These are phyloP conservation scores for Phytophthora hibernalis DNA, from an alignment of 352 stramenopile genomes.

Conservation along the genomic window DNA sequence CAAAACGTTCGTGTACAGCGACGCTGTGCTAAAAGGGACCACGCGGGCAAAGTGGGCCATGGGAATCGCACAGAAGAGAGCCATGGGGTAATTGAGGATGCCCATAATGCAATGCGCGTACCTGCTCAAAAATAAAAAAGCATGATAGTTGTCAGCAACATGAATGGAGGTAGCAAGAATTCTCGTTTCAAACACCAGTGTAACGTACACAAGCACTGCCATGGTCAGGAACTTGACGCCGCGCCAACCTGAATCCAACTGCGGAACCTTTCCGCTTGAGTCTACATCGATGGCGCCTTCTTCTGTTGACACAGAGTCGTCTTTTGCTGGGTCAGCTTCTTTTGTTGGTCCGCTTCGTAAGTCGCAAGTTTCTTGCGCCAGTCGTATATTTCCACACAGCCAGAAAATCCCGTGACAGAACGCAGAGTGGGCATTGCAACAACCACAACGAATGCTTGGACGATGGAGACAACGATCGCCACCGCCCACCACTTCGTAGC, in stretches of 20 bases:
- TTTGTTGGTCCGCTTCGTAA: constrained; percentile 46
- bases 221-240: constrained; percentile 66
- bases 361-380: constrained; percentile 45
- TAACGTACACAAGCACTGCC: constrained; percentile 60
- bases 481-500: constrained; percentile 37
- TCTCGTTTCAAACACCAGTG: background rate
- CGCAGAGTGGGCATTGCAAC: constrained; percentile 37
- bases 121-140: constrained; percentile 34
- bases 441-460: constrained; percentile 35
- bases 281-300: background rate
- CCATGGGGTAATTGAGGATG: constrained; percentile 87
- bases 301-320: background rate
- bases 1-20: constrained; percentile 35
- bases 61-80: constrained; percentile 67
- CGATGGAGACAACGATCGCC: constrained; percentile 27
- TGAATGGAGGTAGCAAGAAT: background rate
- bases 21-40: constrained; percentile 39
- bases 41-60: constrained; percentile 72
- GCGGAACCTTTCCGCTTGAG: constrained; percentile 9
- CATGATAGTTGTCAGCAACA: constrained; percentile 12
- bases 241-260: constrained; percentile 57
- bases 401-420: constrained; percentile 42
- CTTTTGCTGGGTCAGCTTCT: constrained; percentile 11
- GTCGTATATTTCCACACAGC: constrained; percentile 46
- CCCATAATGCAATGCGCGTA: constrained; percentile 76